A percentile compares a stretch with the other conserved stretches of the same genome.
These are phyloP conservation scores for Talaromyces sp. DNA, from an alignment of 2,329 filamentous ascomycete species.

Conservation along the genomic window DNA sequence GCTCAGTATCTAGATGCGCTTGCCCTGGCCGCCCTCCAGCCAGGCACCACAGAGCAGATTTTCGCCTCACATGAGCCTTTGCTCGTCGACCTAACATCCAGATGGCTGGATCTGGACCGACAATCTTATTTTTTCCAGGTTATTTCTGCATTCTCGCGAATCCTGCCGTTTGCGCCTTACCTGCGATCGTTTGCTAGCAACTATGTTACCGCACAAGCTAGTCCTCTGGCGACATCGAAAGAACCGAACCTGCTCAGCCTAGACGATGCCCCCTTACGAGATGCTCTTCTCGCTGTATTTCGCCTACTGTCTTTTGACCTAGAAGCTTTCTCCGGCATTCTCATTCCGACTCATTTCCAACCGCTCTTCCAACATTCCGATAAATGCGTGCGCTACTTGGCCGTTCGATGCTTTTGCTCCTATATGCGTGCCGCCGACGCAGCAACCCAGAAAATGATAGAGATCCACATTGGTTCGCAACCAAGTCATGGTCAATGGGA, in stretches of 20 bases:
- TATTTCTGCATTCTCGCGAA: slow-evolving; percentile 70
- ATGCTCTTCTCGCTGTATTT: slow-evolving; percentile 65
- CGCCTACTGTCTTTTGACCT: slow-evolving; percentile 75
- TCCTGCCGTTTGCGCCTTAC: slow-evolving; percentile 78
- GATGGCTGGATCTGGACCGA: slow-evolving; percentile 58
- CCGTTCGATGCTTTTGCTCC: slow-evolving; percentile 74
- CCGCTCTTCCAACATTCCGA: slow-evolving; percentile 58
- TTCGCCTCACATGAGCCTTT: slow-evolving; percentile 70
- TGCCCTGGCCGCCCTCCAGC: slow-evolving; percentile 63
- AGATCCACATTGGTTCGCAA: slow-evolving; percentile 60
- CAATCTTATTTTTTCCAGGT: slow-evolving; percentile 37
- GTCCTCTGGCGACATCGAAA: slow-evolving; percentile 26
- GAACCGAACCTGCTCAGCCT: slow-evolving; percentile 27
- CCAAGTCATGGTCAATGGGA: slow-evolving; percentile 70
- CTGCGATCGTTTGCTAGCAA: slow-evolving; percentile 68
- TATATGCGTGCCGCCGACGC: slow-evolving; percentile 75
- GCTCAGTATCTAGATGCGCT: slow-evolving; percentile 67
- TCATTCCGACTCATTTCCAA: slow-evolving; percentile 65
- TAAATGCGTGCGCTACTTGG: slow-evolving; percentile 68
- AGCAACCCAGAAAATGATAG: slow-evolving; percentile 68
- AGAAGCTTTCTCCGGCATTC: slow-evolving; percentile 59
- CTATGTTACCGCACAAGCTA: slow-evolving; percentile 30
- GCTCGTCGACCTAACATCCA: slow-evolving; percentile 76
- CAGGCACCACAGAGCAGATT: slow-evolving; percentile 66
- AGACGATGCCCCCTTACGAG: slow-evolving; percentile 35